Base-by-base conservation (phyloP, 495 filamentous ascomycete genomes). In the Tuber microsphaerosporum region DNA sequence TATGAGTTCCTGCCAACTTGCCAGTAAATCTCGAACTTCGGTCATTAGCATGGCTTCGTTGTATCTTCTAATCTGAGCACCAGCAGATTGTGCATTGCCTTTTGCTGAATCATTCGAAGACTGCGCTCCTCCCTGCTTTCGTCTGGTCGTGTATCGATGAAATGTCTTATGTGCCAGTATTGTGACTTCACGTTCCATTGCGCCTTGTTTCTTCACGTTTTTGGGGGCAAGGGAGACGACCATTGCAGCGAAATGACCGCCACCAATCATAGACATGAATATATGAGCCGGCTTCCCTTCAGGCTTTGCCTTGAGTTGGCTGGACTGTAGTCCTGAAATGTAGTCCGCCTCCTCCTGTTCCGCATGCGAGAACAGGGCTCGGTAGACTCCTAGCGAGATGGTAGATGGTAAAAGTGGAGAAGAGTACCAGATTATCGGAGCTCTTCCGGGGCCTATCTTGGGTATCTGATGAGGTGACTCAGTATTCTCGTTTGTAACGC, bases 191-290 rank as follows among this genome's bases (percentile, higher is more conserved):
- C 92, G 89, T n/a, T 79, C 77, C 72, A 92, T 77, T 0, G 84
- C 78, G 42, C 88, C 85, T 70, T 89, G 85, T 75, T 89, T 89
- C 77, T 93, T 94, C 71, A 89, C 89, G 61, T 89, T 85, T 77
- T 92, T 93, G 0, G 96, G 94, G 0, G 92, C 90, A 5, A 98
- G 87, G 4, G 93, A 93, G 31, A 98, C 91, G 45, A 98, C 86
- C 94, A 98, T 97, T 34, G 92, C 96, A 0, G 95, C 95, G 83
- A 99, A 98, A 80, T 99, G 95, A 2, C 95, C 95, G 77, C 95
- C 95, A 12, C 95, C 95, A 73, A 98, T 96, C 95, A 99, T 99
- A 83, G 94, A 98, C 74, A 98, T 88, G 81, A 99, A 97, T 41
- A 97, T 89, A 80, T 97, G 94, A 9, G 92, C 92, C 42, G 70